Evolutionary conservation across 2,329 filamentous ascomycete genomes (phyloP).

Genomic region (Colletotrichum truncatum): DNA sequence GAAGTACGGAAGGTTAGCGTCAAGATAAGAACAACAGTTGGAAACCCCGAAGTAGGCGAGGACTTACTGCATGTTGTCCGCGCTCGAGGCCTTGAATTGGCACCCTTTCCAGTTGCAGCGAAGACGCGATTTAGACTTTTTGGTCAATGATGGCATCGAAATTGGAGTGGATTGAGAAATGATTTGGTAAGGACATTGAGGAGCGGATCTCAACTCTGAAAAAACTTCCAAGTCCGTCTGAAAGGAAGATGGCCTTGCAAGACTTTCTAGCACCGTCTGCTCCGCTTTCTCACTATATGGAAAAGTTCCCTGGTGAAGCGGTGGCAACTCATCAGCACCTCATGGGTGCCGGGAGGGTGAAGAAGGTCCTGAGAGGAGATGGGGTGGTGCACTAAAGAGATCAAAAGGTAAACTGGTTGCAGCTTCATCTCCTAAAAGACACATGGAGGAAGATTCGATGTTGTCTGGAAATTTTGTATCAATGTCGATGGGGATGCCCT

Average conservation of each 20-base stretch:
- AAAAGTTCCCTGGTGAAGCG: not conserved
- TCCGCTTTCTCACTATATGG: not conserved
- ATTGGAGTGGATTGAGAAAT: no score
- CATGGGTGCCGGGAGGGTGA: not conserved
- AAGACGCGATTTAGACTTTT: no score
- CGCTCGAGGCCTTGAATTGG: no score
- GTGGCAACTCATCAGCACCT: conserved; percentile 1
- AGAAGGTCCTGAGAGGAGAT: accelerated
- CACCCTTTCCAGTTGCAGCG: no score
- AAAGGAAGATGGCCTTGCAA: accelerated
- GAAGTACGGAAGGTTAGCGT: no score
- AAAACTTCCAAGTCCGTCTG: no score
- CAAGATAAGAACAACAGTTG: no score
- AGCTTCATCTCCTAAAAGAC: not conserved
- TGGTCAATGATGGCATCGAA: no score
- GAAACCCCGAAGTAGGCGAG: accelerated
- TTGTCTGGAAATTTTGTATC: accelerated
- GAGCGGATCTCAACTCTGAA: no score
- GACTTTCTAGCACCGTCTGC: not conserved
- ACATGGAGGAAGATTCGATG: accelerated
- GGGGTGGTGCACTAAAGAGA: not conserved
- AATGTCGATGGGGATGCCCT: not conserved
- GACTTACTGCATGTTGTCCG: accelerated
- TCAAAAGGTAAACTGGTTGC: not conserved
- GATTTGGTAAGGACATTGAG: accelerated